Evolutionary conservation across 768 basidiomycete genomes (phyloP).

Genomic region (Suillus placidus): DNA sequence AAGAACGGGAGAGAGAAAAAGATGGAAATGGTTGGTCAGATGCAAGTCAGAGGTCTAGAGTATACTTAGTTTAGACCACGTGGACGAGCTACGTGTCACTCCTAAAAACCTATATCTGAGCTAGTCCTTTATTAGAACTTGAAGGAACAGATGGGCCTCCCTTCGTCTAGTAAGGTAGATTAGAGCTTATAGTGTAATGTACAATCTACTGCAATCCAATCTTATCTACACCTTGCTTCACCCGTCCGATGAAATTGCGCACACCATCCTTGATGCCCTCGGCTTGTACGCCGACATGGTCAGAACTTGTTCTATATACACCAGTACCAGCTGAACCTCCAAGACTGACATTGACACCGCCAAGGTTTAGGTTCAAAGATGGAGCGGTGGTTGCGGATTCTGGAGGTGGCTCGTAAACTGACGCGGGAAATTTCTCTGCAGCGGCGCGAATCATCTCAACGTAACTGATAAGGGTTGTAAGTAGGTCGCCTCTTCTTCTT

Average conservation of each 20-base stretch:
- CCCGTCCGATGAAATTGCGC: conserved; percentile 83
- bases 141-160: neutral
- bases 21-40: conserved; percentile 6
- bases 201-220: conserved; percentile 38
- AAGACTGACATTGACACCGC: conserved; percentile 90
- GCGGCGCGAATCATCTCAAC: conserved; percentile 86
- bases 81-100: conserved; percentile 31
- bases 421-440: conserved; percentile 58
- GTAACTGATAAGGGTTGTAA: conserved; percentile 54
- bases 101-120: neutral
- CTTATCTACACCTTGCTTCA: conserved; percentile 81
- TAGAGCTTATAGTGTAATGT: neutral
- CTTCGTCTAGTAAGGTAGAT: neutral
- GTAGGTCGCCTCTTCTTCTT: neutral
- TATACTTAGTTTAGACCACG: neutral
- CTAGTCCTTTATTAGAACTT: conserved; percentile 2
- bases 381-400: conserved; percentile 76
- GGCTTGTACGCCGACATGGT: conserved; percentile 73
- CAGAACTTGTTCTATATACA: conserved; percentile 80
- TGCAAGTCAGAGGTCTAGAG: neutral
- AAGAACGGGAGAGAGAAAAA: conserved; percentile 16
- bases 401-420: conserved; percentile 75
- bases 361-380: conserved; percentile 87
- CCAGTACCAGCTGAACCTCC: conserved; percentile 85
- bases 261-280: conserved; percentile 92